Evolutionary conservation across 2,329 filamentous ascomycete genomes (phyloP).

Genomic region (Pezicula rhizophila): DNA sequence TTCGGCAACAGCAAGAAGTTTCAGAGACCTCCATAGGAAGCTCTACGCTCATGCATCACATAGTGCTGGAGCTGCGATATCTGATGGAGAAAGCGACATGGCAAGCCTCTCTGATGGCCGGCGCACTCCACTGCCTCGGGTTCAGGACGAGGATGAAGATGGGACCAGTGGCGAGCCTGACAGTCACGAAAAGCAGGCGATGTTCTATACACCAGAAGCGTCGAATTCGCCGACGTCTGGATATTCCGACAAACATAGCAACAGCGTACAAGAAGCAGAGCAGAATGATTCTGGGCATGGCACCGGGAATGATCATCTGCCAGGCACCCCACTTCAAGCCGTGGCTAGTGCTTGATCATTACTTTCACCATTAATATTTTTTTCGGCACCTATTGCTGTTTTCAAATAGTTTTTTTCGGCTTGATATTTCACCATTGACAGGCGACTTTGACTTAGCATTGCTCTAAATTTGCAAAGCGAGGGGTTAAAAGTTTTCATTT

Average conservation of each 20-base stretch:
- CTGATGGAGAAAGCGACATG: slow-evolving; percentile 49
- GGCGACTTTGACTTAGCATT: too few relatives aligned
- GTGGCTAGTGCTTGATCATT: not conserved
- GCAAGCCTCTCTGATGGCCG: slow-evolving; percentile 56
- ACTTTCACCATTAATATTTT: not conserved
- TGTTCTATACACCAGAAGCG: slow-evolving; percentile 26
- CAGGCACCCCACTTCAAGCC: not conserved
- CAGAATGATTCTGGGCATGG: slow-evolving; percentile 2
- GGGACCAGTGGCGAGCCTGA: slow-evolving; percentile 9
- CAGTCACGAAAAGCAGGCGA: slow-evolving; percentile 17
- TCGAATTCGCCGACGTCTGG: slow-evolving; percentile 10
- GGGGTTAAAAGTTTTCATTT: not conserved
- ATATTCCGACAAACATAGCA: slow-evolving; percentile 2
- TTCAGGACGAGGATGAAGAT: slow-evolving; percentile 28
- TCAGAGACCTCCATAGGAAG: slow-evolving; percentile 57
- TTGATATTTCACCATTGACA: not conserved
- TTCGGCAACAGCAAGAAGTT: slow-evolving; percentile 61
- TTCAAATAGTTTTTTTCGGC: not conserved
- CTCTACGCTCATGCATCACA: slow-evolving; percentile 45
- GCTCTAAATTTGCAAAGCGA: not conserved
- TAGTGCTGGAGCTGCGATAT: slow-evolving; percentile 19
- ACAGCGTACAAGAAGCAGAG: not conserved
- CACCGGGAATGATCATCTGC: not conserved
- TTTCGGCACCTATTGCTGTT: not conserved
- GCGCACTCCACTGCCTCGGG: slow-evolving; percentile 49